Percentiles rank a stretch among this genome's conserved stretches.
These are phyloP conservation scores for Xylariaceae sp. DNA, from an alignment of 2,329 filamentous ascomycete genomes.

Conservation along the genomic window DNA sequence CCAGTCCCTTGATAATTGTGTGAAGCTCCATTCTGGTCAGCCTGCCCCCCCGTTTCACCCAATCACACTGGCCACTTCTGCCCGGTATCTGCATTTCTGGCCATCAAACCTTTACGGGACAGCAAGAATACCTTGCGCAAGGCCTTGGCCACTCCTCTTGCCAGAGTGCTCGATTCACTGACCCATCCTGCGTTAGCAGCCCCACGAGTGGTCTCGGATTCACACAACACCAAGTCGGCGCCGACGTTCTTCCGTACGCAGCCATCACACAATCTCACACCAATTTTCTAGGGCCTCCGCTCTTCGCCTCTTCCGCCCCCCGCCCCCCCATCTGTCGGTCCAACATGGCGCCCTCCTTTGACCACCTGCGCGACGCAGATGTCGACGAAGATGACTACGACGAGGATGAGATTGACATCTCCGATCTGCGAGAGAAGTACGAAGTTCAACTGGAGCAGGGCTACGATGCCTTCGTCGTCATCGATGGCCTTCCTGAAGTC, in stretches of 20 bases:
- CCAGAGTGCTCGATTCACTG: not conserved
- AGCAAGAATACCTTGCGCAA: not conserved
- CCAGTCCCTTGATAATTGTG: constrained; percentile 4
- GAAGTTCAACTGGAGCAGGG: constrained; percentile 95
- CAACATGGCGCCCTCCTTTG: constrained; percentile 91
- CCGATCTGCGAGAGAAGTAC: constrained; percentile 88
- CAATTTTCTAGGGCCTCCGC: constrained; percentile 1
- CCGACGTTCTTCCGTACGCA: not conserved
- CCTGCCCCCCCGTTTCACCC: constrained; percentile 7
- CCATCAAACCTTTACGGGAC: not conserved
- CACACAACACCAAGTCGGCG: constrained; percentile 1
- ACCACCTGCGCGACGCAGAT: constrained; percentile 86
- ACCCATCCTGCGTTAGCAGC: not conserved
- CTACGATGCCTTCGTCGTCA: constrained; percentile 91
- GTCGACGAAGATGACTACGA: constrained; percentile 81
- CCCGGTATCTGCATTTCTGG: not conserved
- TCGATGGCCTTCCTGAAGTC: constrained; percentile 89
- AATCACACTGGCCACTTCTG: constrained; percentile 10
- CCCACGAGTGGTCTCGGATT: not conserved
- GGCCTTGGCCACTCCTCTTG: not conserved
- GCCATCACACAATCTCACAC: not conserved
- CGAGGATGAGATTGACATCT: constrained; percentile 90
- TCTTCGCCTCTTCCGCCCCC: constrained; percentile 7
- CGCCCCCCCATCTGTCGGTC: constrained; percentile 16
- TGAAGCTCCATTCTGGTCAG: constrained; percentile 11